Evolutionary conservation across 352 stramenopile genomes (phyloP).

Genomic region (Pythium guiyangense): DNA sequence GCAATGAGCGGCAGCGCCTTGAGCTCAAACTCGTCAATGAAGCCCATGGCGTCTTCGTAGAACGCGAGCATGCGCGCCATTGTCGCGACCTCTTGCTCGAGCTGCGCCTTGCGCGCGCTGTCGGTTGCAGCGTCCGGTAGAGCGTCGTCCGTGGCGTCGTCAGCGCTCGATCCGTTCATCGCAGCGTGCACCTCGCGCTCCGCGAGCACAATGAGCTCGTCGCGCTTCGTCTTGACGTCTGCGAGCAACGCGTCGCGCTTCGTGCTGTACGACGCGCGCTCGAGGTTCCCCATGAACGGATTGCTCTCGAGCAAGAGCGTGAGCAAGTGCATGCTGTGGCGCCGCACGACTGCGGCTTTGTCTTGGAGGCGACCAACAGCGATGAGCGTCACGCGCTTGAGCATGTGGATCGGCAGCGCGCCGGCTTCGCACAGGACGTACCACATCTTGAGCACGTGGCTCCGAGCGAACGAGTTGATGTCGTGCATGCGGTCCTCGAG

Average conservation of each 20-base stretch:
- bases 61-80: constrained; percentile 88
- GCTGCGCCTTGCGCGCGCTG: constrained; percentile 33
- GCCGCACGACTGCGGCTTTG: constrained; percentile 91
- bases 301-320: constrained; percentile 92
- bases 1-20: constrained; percentile 70
- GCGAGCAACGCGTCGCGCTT: constrained; percentile 79
- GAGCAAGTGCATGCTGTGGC: constrained; percentile 84
- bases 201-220: constrained; percentile 79
- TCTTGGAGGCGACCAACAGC: constrained; percentile 88
- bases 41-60: constrained; percentile 88
- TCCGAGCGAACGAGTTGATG: constrained; percentile 90
- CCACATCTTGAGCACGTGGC: constrained; percentile 90
- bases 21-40: constrained; percentile 90
- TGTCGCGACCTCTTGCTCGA: constrained; percentile 68
- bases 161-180: constrained; percentile 28
- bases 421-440: constrained; percentile 78
- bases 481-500: constrained; percentile 89
- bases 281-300: constrained; percentile 90
- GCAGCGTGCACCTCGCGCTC: constrained; percentile 69
- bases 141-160: no score
- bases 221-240: constrained; percentile 49
- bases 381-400: constrained; percentile 79
- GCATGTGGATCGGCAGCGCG: constrained; percentile 83
- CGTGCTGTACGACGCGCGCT: constrained; percentile 71
- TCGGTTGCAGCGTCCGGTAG: constrained; percentile 5